Evolutionary conservation across 2,329 filamentous ascomycete genomes (phyloP).

Genomic region (Sodiomyces alkalinus): DNA sequence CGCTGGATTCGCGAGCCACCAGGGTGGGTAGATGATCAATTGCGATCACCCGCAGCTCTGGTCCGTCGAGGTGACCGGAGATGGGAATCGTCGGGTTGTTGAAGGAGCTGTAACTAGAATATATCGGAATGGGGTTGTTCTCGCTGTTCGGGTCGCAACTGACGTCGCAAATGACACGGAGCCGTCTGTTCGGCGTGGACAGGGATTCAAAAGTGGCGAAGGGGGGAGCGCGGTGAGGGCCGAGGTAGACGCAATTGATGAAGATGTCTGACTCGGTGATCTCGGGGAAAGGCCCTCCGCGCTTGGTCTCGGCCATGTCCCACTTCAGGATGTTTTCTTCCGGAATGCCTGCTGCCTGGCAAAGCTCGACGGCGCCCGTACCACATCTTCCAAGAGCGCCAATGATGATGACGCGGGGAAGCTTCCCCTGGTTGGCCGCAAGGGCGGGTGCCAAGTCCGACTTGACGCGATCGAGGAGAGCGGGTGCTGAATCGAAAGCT

Average conservation of each 20-base stretch:
- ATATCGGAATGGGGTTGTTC: slow-evolving; percentile 48
- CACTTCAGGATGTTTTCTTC: slow-evolving; percentile 44
- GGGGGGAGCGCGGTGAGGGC: slow-evolving; percentile 34
- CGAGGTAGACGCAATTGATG: slow-evolving; percentile 83
- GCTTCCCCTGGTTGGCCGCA: slow-evolving; percentile 49
- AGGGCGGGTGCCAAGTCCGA: slow-evolving; percentile 50
- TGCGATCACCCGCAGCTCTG: slow-evolving; percentile 63
- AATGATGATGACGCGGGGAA: slow-evolving; percentile 68
- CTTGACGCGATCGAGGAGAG: slow-evolving; percentile 61
- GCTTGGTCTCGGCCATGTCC: slow-evolving; percentile 66
- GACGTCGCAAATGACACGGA: slow-evolving; percentile 72
- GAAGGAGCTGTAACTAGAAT: slow-evolving; percentile 75
- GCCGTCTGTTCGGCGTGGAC: slow-evolving; percentile 49
- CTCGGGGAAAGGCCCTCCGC: slow-evolving; percentile 63
- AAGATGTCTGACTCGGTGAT: slow-evolving; percentile 64
- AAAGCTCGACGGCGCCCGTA: slow-evolving; percentile 68
- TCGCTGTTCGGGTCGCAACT: neutral
- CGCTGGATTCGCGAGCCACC: slow-evolving; percentile 72
- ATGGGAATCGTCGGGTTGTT: slow-evolving; percentile 74
- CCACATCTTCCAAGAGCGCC: slow-evolving; percentile 77
- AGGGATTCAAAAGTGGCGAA: slow-evolving; percentile 65
- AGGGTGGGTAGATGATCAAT: slow-evolving; percentile 78
- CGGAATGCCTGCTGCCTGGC: slow-evolving; percentile 57
- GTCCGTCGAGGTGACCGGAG: slow-evolving; percentile 37
- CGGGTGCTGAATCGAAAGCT: slow-evolving; percentile 58